Evolutionary conservation across 2,329 filamentous ascomycete species (phyloP).

Genomic region (Fusarium sororula): DNA sequence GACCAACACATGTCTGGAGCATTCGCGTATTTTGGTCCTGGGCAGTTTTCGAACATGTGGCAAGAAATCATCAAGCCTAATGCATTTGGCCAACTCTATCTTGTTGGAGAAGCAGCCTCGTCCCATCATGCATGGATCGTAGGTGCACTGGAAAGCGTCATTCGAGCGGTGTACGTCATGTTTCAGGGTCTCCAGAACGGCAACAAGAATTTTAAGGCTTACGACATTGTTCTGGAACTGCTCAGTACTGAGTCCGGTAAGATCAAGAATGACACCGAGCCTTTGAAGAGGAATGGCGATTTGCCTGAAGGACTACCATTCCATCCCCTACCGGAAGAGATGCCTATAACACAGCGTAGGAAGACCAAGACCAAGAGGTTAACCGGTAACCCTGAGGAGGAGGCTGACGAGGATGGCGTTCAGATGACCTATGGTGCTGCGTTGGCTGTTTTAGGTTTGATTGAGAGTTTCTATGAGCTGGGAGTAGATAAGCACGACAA

Average conservation of each 20-base stretch:
- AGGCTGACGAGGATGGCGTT: background rate
- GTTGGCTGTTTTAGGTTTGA: background rate
- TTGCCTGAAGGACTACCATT: rapidly evolving
- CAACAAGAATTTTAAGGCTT: background rate
- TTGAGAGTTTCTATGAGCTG: background rate
- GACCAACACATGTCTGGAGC: background rate
- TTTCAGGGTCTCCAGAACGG: background rate
- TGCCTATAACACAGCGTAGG: background rate
- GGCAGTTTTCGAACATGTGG: background rate
- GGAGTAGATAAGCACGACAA: background rate
- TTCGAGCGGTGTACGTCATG: background rate
- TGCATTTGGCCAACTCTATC: background rate
- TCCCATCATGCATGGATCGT: background rate
- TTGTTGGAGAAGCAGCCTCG: background rate
- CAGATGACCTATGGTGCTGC: background rate
- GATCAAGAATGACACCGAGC: rapidly evolving
- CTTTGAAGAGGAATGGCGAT: background rate
- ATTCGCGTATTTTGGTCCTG: background rate
- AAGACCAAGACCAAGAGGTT: rapidly evolving
- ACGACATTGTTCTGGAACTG: rapidly evolving
- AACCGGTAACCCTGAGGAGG: background rate
- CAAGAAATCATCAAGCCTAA: background rate
- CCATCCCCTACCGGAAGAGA: rapidly evolving
- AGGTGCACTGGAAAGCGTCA: background rate
- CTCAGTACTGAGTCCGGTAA: rapidly evolving